A percentile compares a stretch with the other conserved stretches of the same genome.
Conservation (phyloP, 805 yeast species). For the baker's yeast (Saccharomyces cerevisiae) region DNA sequence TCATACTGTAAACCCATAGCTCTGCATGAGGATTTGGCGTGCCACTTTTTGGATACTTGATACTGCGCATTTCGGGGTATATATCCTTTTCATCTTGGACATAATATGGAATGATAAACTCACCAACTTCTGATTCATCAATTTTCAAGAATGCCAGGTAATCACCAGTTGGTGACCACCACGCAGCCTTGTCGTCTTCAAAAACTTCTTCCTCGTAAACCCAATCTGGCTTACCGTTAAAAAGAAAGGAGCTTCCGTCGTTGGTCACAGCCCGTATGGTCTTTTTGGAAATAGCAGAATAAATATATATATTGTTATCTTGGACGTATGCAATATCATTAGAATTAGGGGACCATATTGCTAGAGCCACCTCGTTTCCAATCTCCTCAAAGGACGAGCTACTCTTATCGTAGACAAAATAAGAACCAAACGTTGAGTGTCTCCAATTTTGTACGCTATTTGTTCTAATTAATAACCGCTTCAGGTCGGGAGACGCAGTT, state of each 20-base stretch:
- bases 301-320: conserved; percentile 61
- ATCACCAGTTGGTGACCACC: conserved; percentile 70
- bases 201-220: conserved; percentile 77
- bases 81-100: conserved; percentile 45
- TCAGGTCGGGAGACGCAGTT: conserved; percentile 60
- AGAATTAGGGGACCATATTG: conserved; percentile 72
- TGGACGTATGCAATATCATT: conserved; percentile 54
- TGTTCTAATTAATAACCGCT: conserved; percentile 50
- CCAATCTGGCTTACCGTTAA: conserved; percentile 76
- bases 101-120: conserved; percentile 66
- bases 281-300: conserved; percentile 28
- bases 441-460: conserved; percentile 54
- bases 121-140: conserved; percentile 68
- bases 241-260: conserved; percentile 46
- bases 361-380: conserved; percentile 36
- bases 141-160: conserved; percentile 55
- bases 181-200: conserved; percentile 47
- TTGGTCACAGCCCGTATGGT: conserved; percentile 23
- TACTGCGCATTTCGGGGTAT: conserved; percentile 52
- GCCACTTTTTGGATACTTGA: conserved; percentile 85
- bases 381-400: conserved; percentile 20
- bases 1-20: conserved; percentile 39
- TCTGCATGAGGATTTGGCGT: conserved; percentile 61
- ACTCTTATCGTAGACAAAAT: conserved; percentile 35
- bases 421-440: conserved; percentile 39